Evolutionary conservation across 306 rosid genomes (phyloP).

Genomic region (Dalbergia cochinchinensis): DNA sequence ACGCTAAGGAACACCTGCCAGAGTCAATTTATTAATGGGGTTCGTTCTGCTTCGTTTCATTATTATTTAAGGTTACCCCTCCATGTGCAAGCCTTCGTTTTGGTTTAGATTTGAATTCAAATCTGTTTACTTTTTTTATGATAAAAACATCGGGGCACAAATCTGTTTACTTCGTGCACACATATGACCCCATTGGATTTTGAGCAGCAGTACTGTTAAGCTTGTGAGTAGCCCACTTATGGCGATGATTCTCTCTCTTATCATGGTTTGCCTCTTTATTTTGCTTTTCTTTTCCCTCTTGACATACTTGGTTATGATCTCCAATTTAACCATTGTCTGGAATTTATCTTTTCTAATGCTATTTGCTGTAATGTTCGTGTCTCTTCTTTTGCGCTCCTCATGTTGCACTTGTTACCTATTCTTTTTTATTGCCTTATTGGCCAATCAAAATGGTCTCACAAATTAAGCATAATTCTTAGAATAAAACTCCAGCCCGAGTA

Average conservation of each 20-base stretch:
- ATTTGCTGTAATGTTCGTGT: background rate
- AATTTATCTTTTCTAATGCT: no score
- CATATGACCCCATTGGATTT: constrained; percentile 28
- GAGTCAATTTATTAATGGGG: constrained; percentile 33
- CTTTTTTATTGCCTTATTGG: background rate
- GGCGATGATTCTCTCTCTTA: no score
- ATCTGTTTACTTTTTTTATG: background rate
- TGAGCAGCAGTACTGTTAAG: constrained; percentile 34
- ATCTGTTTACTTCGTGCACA: background rate
- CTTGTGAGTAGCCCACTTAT: constrained; percentile 14
- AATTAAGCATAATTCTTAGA: background rate
- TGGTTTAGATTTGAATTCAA: constrained; percentile 50
- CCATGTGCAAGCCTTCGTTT: constrained; percentile 56
- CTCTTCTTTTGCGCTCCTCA: background rate
- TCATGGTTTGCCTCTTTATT: no score
- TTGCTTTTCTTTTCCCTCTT: background rate
- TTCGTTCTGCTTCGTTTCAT: constrained; percentile 6
- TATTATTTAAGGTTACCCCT: constrained; percentile 25
- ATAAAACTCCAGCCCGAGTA: background rate
- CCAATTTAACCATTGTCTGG: no score
- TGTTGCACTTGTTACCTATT: background rate
- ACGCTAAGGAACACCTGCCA: constrained; percentile 1
- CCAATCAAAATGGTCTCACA: background rate
- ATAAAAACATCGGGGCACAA: no score
- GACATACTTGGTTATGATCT: background rate